Percentiles rank a stretch among this genome's conserved stretches.
Evolutionary conservation across 2,329 filamentous ascomycete genomes (phyloP).

Genomic region (Microcyclosporella mali): DNA sequence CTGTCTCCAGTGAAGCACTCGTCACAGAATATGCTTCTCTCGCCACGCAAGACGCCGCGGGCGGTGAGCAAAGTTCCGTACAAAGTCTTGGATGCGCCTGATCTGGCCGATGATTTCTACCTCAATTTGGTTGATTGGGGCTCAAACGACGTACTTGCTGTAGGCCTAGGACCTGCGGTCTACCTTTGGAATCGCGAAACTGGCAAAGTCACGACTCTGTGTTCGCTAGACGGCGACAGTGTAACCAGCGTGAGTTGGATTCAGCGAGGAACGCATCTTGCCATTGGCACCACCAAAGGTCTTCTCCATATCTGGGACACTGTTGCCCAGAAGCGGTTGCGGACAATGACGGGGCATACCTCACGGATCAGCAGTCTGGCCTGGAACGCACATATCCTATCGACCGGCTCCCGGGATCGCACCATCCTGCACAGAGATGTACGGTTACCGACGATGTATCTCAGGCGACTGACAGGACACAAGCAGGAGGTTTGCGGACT

Average conservation of each 20-base stretch:
- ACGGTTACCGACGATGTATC: conserved; percentile 81
- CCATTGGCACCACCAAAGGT: conserved; percentile 90
- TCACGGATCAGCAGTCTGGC: conserved; percentile 87
- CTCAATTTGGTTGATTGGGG: conserved; percentile 97
- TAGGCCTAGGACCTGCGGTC: conserved; percentile 85
- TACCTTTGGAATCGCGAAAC: conserved; percentile 98
- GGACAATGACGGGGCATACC: conserved; percentile 96
- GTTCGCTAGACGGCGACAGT: conserved; percentile 83
- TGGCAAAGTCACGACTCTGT: conserved; percentile 87
- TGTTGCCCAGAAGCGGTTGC: conserved; percentile 71
- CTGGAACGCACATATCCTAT: conserved; percentile 97
- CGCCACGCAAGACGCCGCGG: conserved; percentile 78
- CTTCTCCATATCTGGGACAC: conserved; percentile 98
- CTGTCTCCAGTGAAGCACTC: conserved; percentile 87
- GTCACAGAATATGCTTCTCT: conserved; percentile 88
- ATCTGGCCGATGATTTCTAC: conserved; percentile 95
- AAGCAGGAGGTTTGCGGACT: conserved; percentile 97
- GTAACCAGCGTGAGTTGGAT: conserved; percentile 99
- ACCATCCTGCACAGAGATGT: conserved; percentile 95
- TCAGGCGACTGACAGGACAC: conserved; percentile 81
- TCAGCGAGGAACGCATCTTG: conserved; percentile 84
- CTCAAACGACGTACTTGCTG: conserved; percentile 85
- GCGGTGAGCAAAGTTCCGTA: conserved; percentile 94
- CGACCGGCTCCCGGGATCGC: conserved; percentile 88
- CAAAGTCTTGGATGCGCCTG: conserved; percentile 93